Percentiles rank a stretch among this genome's conserved stretches.
phyloP scores from a whole-genome alignment of 2,329 filamentous ascomycete genomes.

The Fusarium stilboides region DNA sequence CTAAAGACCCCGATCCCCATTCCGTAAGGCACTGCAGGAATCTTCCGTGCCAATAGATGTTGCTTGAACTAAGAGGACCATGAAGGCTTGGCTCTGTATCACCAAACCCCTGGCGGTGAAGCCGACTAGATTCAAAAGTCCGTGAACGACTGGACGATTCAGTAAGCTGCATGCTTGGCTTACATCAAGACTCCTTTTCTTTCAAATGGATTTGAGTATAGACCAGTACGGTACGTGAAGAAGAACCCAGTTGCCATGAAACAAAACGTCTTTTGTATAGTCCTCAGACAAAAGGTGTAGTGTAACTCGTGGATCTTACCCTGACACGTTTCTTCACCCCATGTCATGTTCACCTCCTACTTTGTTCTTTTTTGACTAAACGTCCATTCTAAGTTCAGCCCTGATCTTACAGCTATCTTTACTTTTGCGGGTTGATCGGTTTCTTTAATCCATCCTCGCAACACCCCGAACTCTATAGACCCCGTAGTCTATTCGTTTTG shows the following conservation, averaged over 20 bases:
- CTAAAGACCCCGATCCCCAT: conserved; percentile 2
- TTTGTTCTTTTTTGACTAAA: background rate
- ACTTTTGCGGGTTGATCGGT: background rate
- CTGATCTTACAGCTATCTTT: background rate
- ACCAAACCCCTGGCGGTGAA: conserved; percentile 11
- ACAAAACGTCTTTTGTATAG: background rate
- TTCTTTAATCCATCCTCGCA: background rate
- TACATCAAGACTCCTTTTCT: conserved; percentile 7
- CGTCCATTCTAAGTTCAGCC: background rate
- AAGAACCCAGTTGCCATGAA: conserved; percentile 1
- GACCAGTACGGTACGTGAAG: background rate
- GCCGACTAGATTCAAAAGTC: conserved; percentile 15
- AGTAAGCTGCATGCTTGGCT: conserved; percentile 14
- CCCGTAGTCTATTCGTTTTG: background rate
- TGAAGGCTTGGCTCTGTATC: conserved; percentile 1
- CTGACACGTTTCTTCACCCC: background rate
- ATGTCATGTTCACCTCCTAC: background rate
- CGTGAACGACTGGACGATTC: background rate
- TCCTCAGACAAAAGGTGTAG: background rate
- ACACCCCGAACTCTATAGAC: background rate
- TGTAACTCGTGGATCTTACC: background rate
- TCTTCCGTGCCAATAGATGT: background rate
- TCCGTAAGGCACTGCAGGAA: too few species aligned
- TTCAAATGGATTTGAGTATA: background rate
- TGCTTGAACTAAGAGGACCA: conserved; percentile 3